Percentiles rank a stretch among this genome's conserved stretches.
Evolutionary conservation across 805 yeast species (phyloP).

Genomic region (Metschnikowia anglica): DNA sequence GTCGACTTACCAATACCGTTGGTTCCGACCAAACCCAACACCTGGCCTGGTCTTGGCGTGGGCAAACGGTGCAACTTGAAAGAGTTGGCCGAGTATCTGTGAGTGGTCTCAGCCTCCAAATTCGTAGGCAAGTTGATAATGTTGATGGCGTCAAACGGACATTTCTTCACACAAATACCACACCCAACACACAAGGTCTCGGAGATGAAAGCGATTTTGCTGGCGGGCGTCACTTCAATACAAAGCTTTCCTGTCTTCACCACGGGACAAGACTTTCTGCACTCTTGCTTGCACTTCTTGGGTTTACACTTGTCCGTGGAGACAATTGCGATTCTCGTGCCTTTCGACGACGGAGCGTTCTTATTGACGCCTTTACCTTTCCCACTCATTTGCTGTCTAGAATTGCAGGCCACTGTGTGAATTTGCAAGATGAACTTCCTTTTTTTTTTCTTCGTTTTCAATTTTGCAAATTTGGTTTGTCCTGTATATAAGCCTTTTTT

Average conservation of each 20-base stretch:
- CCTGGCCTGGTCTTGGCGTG: constrained; percentile 99
- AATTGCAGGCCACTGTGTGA: constrained; percentile 1
- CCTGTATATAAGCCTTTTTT: constrained; percentile 6
- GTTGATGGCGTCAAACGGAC: constrained; percentile 96
- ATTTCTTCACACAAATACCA: constrained; percentile 98
- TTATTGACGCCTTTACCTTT: constrained; percentile 21
- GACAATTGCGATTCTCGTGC: constrained; percentile 93
- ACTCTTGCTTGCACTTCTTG: constrained; percentile 97
- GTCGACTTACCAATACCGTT: constrained; percentile 99
- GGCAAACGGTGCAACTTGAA: constrained; percentile 97
- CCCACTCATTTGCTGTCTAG: constrained; percentile 19
- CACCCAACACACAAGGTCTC: constrained; percentile 97
- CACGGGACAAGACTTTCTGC: constrained; percentile 95
- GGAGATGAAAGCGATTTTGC: constrained; percentile 91
- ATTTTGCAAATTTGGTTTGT: neutral
- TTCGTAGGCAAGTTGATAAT: constrained; percentile 96
- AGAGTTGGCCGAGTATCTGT: constrained; percentile 96
- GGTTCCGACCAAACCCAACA: constrained; percentile 94
- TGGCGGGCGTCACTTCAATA: constrained; percentile 90
- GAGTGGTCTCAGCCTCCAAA: constrained; percentile 88
- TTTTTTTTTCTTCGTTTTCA: too few relatives aligned
- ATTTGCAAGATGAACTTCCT: too few relatives aligned
- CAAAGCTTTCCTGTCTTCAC: constrained; percentile 97
- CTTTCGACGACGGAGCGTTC: constrained; percentile 28
- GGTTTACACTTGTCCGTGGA: constrained; percentile 95